Evolutionary conservation across 768 basidiomycete species (phyloP).

Genomic region (Clavulina sp.): DNA sequence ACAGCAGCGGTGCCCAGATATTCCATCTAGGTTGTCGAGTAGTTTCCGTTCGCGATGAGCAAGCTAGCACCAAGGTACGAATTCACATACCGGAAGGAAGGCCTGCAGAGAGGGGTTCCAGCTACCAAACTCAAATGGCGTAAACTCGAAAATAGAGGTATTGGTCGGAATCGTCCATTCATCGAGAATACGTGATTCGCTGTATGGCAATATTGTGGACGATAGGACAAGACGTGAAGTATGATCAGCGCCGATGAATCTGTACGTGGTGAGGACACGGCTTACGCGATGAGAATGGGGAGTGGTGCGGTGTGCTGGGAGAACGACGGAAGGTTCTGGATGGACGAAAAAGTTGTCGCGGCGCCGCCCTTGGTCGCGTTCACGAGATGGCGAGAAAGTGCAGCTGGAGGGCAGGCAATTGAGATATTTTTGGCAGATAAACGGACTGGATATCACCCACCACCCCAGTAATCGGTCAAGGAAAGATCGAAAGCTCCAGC

Average conservation of each 20-base stretch:
- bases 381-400: not conserved
- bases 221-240: too few species aligned
- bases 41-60: conserved; percentile 8
- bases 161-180: too few species aligned
- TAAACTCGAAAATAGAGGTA: not conserved
- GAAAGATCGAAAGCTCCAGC: not conserved
- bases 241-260: too few species aligned
- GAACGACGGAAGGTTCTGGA: conserved; percentile 10
- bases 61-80: not conserved
- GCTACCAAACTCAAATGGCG: conserved; percentile 11
- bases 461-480: not conserved
- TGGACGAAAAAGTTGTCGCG: conserved; percentile 6
- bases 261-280: too few species aligned
- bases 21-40: conserved; percentile 19
- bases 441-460: not conserved
- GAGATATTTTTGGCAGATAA: not conserved
- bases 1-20: conserved; percentile 20
- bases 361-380: not conserved
- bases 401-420: not conserved
- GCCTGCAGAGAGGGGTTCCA: conserved; percentile 14
- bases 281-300: conserved; percentile 13
- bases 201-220: too few species aligned
- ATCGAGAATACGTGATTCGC: too few species aligned
- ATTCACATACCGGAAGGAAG: not conserved
- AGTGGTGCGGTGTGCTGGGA: conserved; percentile 12